Percentiles rank a stretch among this genome's conserved stretches.
phyloP scores from a whole-genome alignment of 768 basidiomycete genomes.

The Serpula lacrymans region DNA sequence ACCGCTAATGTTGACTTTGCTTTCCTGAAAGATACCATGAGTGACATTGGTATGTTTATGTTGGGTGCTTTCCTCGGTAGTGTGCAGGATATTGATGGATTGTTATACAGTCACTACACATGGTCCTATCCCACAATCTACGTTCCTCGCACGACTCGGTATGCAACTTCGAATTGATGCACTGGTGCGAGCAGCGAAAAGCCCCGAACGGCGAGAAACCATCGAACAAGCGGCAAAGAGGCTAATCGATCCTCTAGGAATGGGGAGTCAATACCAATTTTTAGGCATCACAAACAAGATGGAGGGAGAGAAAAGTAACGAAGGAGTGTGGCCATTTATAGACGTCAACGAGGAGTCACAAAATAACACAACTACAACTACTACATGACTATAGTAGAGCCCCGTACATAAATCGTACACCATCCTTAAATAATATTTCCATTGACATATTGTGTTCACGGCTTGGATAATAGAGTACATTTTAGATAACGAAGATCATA shows the following conservation, averaged over 20 bases:
- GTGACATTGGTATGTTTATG: slow-evolving; percentile 51
- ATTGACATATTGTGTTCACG: no score
- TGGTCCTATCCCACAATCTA: slow-evolving; percentile 72
- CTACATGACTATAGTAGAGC: not conserved
- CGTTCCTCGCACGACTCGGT: slow-evolving; percentile 80
- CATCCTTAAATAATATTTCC: no score
- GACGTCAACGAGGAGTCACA: not conserved
- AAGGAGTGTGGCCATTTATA: slow-evolving; percentile 30
- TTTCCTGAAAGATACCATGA: slow-evolving; percentile 76
- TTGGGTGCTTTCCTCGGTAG: slow-evolving; percentile 2
- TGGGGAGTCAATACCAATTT: slow-evolving; percentile 87
- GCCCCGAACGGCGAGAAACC: slow-evolving; percentile 45
- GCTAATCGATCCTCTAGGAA: slow-evolving; percentile 74
- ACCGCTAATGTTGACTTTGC: slow-evolving; percentile 98
- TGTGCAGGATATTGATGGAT: not conserved
- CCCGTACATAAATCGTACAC: no score
- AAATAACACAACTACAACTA: not conserved
- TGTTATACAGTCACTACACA: slow-evolving; percentile 39
- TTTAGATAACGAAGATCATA: no score
- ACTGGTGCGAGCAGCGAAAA: slow-evolving; percentile 49
- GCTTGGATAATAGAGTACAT: no score
- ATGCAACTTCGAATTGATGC: slow-evolving; percentile 60
- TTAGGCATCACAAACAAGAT: slow-evolving; percentile 48
- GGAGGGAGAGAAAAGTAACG: slow-evolving; percentile 7
- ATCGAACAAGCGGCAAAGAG: slow-evolving; percentile 62